A percentile compares a stretch with the other conserved stretches of the same genome.
Conservation (phyloP, 768 basidiomycete genomes). For the Hypholoma fasciculare region DNA sequence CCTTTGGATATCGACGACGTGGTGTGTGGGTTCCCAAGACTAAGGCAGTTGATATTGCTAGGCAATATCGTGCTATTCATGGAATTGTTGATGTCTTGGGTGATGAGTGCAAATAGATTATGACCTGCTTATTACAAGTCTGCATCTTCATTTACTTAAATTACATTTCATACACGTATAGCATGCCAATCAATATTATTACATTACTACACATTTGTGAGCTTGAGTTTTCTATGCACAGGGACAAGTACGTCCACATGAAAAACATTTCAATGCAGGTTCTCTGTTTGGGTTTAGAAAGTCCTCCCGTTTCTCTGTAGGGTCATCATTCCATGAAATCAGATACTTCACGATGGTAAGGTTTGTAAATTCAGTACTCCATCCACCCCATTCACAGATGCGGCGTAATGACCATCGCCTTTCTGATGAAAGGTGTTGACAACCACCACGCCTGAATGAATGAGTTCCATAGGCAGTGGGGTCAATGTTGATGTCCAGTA, state of each 20-base stretch:
- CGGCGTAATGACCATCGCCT: slow-evolving; percentile 32
- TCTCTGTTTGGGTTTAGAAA: slow-evolving; percentile 32
- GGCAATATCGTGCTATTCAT: background rate
- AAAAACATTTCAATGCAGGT: slow-evolving; percentile 16
- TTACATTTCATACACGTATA: too few relatives aligned
- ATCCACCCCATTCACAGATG: slow-evolving; percentile 50
- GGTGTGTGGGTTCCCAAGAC: background rate
- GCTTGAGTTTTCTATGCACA: slow-evolving; percentile 7
- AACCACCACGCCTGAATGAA: slow-evolving; percentile 40
- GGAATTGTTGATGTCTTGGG: background rate
- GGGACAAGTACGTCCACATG: slow-evolving; percentile 13
- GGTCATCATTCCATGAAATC: slow-evolving; percentile 41
- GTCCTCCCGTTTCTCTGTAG: slow-evolving; percentile 29
- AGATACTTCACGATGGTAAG: slow-evolving; percentile 43
- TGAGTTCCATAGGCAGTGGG: slow-evolving; percentile 38
- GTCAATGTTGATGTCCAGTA: slow-evolving; percentile 38
- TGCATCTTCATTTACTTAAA: too few relatives aligned
- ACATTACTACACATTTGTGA: too few relatives aligned
- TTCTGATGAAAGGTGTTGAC: slow-evolving; percentile 35
- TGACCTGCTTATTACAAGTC: too few relatives aligned
- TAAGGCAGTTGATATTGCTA: slow-evolving; percentile 4
- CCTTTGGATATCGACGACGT: slow-evolving; percentile 5
- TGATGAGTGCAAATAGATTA: too few relatives aligned
- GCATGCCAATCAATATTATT: too few relatives aligned
- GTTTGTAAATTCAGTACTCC: slow-evolving; percentile 39